Conservation (phyloP, 2,329 filamentous ascomycete genomes). For the Hymenoscyphus fructigenus region DNA sequence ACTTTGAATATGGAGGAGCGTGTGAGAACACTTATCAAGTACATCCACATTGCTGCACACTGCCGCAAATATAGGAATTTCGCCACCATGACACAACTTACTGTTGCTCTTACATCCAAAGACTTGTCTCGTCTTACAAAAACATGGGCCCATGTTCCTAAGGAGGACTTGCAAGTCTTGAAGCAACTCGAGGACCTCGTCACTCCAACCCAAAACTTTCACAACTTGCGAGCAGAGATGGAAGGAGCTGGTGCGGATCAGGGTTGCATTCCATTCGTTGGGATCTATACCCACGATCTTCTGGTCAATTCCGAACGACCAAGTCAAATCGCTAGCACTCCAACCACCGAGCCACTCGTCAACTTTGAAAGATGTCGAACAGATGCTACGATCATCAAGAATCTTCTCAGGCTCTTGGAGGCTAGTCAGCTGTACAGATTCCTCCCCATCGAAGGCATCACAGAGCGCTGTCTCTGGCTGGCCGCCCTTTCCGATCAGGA, state of each 20-base stretch:
- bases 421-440: constrained; percentile 74
- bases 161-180: constrained; percentile 64
- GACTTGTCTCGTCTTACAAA: constrained; percentile 66
- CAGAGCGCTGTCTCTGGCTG: constrained; percentile 83
- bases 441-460: constrained; percentile 71
- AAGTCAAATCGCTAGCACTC: constrained; percentile 68
- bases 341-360: constrained; percentile 65
- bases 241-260: constrained; percentile 61
- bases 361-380: constrained; percentile 83
- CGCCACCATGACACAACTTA: constrained; percentile 78
- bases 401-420: constrained; percentile 73
- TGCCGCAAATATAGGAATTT: constrained; percentile 78
- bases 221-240: constrained; percentile 77
- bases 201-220: constrained; percentile 75
- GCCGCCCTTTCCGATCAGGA: constrained; percentile 74
- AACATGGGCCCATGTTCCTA: constrained; percentile 71
- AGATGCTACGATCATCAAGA: constrained; percentile 76
- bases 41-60: constrained; percentile 76
- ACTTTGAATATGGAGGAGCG: constrained; percentile 71
- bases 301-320: constrained; percentile 80
- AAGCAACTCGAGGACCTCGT: constrained; percentile 70
- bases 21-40: constrained; percentile 75
- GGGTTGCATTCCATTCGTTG: constrained; percentile 82
- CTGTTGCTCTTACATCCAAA: constrained; percentile 72
- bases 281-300: constrained; percentile 79